Conservation (phyloP, 2,329 filamentous ascomycete species). For the Calonectria crousiana region DNA sequence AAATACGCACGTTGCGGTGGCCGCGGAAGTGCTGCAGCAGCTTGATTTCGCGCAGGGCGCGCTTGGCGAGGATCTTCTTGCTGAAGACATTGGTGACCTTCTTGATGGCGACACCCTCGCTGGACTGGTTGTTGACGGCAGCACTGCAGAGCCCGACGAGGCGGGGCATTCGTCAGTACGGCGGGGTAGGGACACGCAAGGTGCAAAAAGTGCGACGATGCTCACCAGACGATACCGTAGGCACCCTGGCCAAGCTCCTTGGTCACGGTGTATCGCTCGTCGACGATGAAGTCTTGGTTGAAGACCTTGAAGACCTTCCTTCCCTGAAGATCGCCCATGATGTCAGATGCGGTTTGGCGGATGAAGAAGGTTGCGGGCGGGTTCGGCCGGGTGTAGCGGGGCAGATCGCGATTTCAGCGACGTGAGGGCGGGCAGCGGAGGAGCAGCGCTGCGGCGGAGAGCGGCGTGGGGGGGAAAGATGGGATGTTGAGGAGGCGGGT, state of each 20-base stretch:
- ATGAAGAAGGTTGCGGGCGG: slow-evolving; percentile 15
- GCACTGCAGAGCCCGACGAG: slow-evolving; percentile 69
- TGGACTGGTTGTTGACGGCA: slow-evolving; percentile 89
- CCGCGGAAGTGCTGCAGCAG: slow-evolving; percentile 96
- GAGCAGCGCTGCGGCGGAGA: not conserved
- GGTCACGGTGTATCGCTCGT: slow-evolving; percentile 97
- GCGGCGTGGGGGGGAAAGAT: not conserved
- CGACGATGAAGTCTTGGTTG: slow-evolving; percentile 99
- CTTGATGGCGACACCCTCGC: slow-evolving; percentile 97
- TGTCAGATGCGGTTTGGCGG: slow-evolving; percentile 28
- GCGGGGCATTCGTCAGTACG: slow-evolving; percentile 46
- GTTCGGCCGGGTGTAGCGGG: slow-evolving; percentile 32
- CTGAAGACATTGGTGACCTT: slow-evolving; percentile 99
- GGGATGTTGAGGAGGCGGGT: slow-evolving; percentile 9
- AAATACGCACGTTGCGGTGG: slow-evolving; percentile 79
- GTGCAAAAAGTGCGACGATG: slow-evolving; percentile 24
- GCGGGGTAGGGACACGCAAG: slow-evolving; percentile 42
- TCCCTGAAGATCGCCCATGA: slow-evolving; percentile 58
- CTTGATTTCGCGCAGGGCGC: slow-evolving; percentile 97
- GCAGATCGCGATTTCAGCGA: slow-evolving; percentile 23
- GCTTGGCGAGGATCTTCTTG: slow-evolving; percentile 99
- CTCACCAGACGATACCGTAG: slow-evolving; percentile 97
- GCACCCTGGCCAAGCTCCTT: slow-evolving; percentile 99
- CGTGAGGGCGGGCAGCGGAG: slow-evolving; percentile 5
- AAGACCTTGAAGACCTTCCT: slow-evolving; percentile 99